Conservation (phyloP, 345 rosid genomes). For the Carallia brachiata region DNA sequence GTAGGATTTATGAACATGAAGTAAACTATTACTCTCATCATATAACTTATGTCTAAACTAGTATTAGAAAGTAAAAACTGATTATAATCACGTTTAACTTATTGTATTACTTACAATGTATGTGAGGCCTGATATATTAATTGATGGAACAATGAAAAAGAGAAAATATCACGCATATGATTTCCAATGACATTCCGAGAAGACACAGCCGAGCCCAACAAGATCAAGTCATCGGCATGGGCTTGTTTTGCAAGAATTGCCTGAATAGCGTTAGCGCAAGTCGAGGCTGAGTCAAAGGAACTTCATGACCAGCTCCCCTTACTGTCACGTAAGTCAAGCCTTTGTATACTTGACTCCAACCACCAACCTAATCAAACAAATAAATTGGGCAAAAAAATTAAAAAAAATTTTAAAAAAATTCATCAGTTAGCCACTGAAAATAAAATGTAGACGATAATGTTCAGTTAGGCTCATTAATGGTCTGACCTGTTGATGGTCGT, state of each 20-base stretch:
- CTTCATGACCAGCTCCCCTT: constrained; percentile 69
- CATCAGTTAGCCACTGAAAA: no score
- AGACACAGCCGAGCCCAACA: no score
- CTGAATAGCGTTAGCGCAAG: constrained; percentile 41
- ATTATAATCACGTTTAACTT: no score
- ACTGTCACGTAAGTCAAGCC: constrained; percentile 57
- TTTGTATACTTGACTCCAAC: constrained; percentile 53
- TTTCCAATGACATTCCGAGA: no score
- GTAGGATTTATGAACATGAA: no score
- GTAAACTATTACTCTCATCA: no score
- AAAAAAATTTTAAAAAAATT: not conserved
- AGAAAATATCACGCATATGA: no score
- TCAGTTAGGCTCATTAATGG: not conserved
- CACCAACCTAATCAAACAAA: constrained; percentile 47
- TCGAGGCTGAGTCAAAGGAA: constrained; percentile 50
- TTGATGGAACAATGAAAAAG: not conserved
- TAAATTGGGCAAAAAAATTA: not conserved
- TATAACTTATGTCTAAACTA: no score
- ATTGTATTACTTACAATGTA: no score
- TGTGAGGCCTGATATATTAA: no score
- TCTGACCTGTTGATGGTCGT: constrained; percentile 34
- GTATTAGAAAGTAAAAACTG: no score
- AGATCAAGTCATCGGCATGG: constrained; percentile 25
- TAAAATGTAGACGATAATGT: not conserved
- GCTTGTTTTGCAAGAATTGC: constrained; percentile 39